Evolutionary conservation across 805 yeast genomes (phyloP).

Genomic region (Grigorovia transvaalensis): DNA sequence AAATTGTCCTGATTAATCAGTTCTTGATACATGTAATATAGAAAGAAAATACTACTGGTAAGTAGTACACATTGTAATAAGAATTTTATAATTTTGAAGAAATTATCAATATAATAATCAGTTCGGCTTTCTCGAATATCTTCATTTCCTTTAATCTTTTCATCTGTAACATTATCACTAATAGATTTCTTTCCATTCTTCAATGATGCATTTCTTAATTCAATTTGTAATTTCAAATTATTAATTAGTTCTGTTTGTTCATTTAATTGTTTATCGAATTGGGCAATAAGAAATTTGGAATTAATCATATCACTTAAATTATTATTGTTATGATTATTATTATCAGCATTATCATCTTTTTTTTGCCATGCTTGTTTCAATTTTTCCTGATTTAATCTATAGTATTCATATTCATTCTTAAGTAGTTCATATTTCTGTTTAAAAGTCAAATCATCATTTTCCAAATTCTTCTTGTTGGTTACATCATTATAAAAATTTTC

Average conservation of each 20-base stretch:
- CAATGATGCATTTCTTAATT: not conserved
- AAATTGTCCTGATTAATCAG: not conserved
- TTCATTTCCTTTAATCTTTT: not conserved
- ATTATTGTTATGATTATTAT: not conserved
- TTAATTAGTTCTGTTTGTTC: conserved; percentile 21
- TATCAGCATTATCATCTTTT: not conserved
- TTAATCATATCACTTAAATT: not conserved
- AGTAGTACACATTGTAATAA: not conserved
- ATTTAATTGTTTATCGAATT: conserved; percentile 20
- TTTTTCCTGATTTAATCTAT: conserved; percentile 14
- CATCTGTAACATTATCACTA: not conserved
- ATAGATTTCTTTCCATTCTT: not conserved
- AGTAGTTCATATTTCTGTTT: conserved; percentile 21
- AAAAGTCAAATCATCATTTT: conserved; percentile 12
- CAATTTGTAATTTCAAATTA: conserved; percentile 13
- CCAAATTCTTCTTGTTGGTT: conserved; percentile 14
- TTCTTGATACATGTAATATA: not conserved
- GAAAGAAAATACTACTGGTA: not conserved
- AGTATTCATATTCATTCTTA: conserved; percentile 21
- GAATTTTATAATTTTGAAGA: not conserved
- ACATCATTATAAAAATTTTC: conserved; percentile 13
- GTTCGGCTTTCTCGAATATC: too few relatives aligned
- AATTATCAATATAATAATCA: not conserved
- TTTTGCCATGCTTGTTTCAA: too few relatives aligned
- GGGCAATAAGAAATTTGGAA: conserved; percentile 23